Base-by-base conservation (phyloP, 768 basidiomycete species). In the Guyanaporus albipodus region DNA sequence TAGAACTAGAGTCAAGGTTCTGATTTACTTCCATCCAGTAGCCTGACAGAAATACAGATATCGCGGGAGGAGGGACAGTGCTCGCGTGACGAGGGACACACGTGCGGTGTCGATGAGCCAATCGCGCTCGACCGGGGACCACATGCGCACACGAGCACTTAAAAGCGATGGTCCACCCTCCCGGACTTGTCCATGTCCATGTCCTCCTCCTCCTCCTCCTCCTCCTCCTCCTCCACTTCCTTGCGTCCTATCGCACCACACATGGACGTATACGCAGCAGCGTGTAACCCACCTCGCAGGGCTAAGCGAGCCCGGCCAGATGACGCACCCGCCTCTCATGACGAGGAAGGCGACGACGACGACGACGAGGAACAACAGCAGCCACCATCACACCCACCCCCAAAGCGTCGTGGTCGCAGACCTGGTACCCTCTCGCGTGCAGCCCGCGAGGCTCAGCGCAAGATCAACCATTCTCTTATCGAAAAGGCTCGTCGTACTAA, bases 401-500 rank as follows among this genome's bases (percentile, higher is more conserved):
- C 75, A 9, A 85, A 80, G 61, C 81, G 85, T 18, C 84, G 87
- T 3, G 81, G 88, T 15, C 73, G 78, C 41, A 87, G 85, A 59
- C 85, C 87, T 0, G 83, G 82, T 8, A 74, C 79, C 8, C 66
- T 87, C 37, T 86, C 86, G 15, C 84, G 87, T 50, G 77, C 78
- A 12, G 87, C 87, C 24, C 76, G 93, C 38, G 92, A 95, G 67
- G 79, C 85, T 2, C 83, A 91, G 66, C 81, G 94, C 42, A 91
- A 94, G 64, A 80, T 91, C 28, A 96, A 96, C 67, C 94, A 98
- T 60, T 90, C 87, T 6, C 82, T 93, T 52, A 98, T 98, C 62
- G 94, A 98, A 70, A 89, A 94, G 61, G 82, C 93, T 0, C 73
- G 94, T 24, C 76, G 94, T 49, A 95, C 94, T 10, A 96, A 96